phyloP scores from a whole-genome alignment of 2,329 filamentous ascomycete species.

The Alternaria arborescens region DNA sequence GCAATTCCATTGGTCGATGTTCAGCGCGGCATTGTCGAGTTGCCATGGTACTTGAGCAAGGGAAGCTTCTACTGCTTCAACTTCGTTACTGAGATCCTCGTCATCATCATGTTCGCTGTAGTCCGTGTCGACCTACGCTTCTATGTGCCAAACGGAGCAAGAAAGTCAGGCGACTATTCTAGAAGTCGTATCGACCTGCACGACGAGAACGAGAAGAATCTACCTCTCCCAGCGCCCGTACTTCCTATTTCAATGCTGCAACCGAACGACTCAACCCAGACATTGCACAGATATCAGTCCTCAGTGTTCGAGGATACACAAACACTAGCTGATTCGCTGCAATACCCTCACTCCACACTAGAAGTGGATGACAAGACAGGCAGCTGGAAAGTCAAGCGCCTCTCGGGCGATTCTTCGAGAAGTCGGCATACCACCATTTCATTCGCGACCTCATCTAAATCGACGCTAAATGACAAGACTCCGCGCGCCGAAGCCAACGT shows the following conservation, averaged over 20 bases:
- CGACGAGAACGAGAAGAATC: conserved; percentile 34
- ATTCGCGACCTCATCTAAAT: conserved; percentile 22
- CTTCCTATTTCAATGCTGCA: conserved; percentile 17
- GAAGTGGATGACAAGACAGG: conserved; percentile 44
- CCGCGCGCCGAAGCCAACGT: conserved; percentile 23
- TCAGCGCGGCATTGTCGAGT: conserved; percentile 49
- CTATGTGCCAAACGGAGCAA: conserved; percentile 75
- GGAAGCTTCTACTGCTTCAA: conserved; percentile 83
- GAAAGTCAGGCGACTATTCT: conserved; percentile 51
- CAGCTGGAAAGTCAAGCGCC: conserved; percentile 44
- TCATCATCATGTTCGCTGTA: conserved; percentile 72
- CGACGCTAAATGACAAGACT: conserved; percentile 29
- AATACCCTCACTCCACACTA: conserved; percentile 43
- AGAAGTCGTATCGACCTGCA: conserved; percentile 33
- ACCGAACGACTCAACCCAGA: conserved; percentile 36
- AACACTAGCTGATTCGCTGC: conserved; percentile 46
- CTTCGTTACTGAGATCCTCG: conserved; percentile 75
- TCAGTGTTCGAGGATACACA: conserved; percentile 45
- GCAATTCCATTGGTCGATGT: conserved; percentile 55
- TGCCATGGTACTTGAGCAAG: conserved; percentile 75
- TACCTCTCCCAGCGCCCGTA: conserved; percentile 19
- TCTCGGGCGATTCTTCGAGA: conserved; percentile 27
- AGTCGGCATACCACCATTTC: conserved; percentile 20
- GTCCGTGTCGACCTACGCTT: conserved; percentile 79
- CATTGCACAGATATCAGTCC: conserved; percentile 38